A percentile compares a stretch with the other conserved stretches of the same genome.
phyloP scores from a whole-genome alignment of 164 flowering plant species.

The Kalanchoe fedtschenkoi region DNA sequence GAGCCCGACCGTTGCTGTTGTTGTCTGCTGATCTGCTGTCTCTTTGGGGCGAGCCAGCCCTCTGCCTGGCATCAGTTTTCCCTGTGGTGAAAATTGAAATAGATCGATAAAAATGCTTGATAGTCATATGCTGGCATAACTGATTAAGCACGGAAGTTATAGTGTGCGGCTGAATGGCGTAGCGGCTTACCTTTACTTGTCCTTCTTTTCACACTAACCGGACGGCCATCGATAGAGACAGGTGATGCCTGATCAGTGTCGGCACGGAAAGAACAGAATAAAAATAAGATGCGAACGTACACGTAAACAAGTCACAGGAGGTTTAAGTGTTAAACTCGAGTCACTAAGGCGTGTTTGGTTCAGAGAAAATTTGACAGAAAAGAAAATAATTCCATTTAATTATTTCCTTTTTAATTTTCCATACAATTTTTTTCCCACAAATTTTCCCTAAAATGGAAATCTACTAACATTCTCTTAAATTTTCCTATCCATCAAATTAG shows the following conservation, averaged over 20 bases:
- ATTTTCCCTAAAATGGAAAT: too few relatives aligned
- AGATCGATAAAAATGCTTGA: background rate
- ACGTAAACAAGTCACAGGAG: too few relatives aligned
- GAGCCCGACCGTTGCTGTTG: background rate
- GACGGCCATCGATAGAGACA: constrained; percentile 6
- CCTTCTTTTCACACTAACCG: background rate
- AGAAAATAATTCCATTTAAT: too few relatives aligned
- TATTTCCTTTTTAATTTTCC: too few relatives aligned
- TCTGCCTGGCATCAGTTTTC: background rate
- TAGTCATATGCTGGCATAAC: background rate
- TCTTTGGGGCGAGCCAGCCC: background rate
- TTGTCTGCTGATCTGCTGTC: too few relatives aligned
- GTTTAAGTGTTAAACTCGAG: too few relatives aligned
- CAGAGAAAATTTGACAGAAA: too few relatives aligned
- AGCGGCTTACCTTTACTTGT: background rate
- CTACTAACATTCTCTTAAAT: too few relatives aligned
- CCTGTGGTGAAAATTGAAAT: background rate
- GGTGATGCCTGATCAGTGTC: constrained; percentile 2
- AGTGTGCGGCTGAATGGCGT: background rate
- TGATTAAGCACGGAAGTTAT: background rate
- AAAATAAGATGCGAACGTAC: too few relatives aligned
- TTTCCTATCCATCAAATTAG: too few relatives aligned
- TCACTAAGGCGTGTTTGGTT: too few relatives aligned
- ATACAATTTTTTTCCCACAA: too few relatives aligned
- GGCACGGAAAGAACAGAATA: background rate